Conservation (phyloP, 2,329 filamentous ascomycete species). For the Chrysosporium queenslandicum region DNA sequence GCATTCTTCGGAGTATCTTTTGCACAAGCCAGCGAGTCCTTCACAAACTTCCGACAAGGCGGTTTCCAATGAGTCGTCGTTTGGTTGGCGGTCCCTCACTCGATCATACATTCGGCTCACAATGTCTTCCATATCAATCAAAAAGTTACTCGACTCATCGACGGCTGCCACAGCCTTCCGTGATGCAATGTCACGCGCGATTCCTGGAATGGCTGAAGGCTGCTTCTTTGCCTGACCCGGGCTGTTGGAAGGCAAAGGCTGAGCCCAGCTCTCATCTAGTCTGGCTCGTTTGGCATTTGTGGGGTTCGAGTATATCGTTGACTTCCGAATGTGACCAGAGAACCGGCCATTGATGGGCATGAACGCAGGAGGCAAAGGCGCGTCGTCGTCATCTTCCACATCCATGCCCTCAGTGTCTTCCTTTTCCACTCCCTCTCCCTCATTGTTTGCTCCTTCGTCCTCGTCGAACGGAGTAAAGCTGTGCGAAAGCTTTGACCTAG, state of each 20-base stretch:
- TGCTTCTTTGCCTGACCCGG: constrained; percentile 36
- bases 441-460: constrained; percentile 31
- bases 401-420: constrained; percentile 15
- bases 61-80: constrained; percentile 23
- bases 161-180: constrained; percentile 50
- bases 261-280: constrained; percentile 33
- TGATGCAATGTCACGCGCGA: constrained; percentile 60
- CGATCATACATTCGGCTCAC: constrained; percentile 54
- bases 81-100: constrained; percentile 26
- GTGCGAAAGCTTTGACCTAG: constrained; percentile 7
- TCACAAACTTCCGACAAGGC: constrained; percentile 29
- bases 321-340: constrained; percentile 21
- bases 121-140: constrained; percentile 65
- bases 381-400: constrained; percentile 1
- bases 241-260: constrained; percentile 24
- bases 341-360: not conserved
- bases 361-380: not conserved
- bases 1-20: constrained; percentile 29
- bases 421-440: constrained; percentile 31
- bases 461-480: constrained; percentile 10
- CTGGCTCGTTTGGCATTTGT: constrained; percentile 35
- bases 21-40: constrained; percentile 30
- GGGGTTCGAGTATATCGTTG: constrained; percentile 36
- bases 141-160: constrained; percentile 59
- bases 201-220: constrained; percentile 55